phyloP scores from a whole-genome alignment of 192 early-diverging fungal genomes.

The Coemansia sp. region DNA sequence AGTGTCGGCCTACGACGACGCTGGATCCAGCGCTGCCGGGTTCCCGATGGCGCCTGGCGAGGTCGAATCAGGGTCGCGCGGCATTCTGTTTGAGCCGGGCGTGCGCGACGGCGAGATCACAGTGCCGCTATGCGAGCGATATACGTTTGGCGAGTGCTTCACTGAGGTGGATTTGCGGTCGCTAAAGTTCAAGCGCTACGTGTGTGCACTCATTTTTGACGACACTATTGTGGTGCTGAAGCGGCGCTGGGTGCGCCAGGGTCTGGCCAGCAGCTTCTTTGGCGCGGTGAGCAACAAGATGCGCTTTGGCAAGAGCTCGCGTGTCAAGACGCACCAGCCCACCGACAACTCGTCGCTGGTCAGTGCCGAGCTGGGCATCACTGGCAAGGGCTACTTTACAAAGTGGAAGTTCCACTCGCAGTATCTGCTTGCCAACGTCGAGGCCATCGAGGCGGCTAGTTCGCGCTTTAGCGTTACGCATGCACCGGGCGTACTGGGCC shows the following conservation, averaged over 20 bases:
- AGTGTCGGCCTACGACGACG: constrained; percentile 23
- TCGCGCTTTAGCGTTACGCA: constrained; percentile 51
- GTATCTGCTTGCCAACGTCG: constrained; percentile 59
- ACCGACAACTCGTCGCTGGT: constrained; percentile 55
- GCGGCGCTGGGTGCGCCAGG: constrained; percentile 61
- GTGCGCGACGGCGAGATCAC: constrained; percentile 57
- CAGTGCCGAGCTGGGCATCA: constrained; percentile 53
- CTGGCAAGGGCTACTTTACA: constrained; percentile 65
- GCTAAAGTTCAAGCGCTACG: constrained; percentile 64
- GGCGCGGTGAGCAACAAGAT: constrained; percentile 58
- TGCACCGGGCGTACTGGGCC: constrained; percentile 41
- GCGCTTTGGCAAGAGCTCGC: constrained; percentile 51
- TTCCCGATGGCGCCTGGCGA: constrained; percentile 60
- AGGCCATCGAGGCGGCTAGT: constrained; percentile 63
- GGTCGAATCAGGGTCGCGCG: constrained; percentile 58
- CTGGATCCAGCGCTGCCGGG: constrained; percentile 17
- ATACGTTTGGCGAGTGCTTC: constrained; percentile 67
- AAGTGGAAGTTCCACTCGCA: constrained; percentile 69
- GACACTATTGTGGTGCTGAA: constrained; percentile 67
- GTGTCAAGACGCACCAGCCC: constrained; percentile 23
- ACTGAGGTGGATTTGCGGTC: constrained; percentile 63
- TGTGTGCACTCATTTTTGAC: constrained; percentile 65
- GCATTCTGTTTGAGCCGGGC: constrained; percentile 61
- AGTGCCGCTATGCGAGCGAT: constrained; percentile 57
- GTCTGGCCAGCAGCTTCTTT: constrained; percentile 55